These are phyloP conservation scores for Hymenoscyphus occultus DNA, from an alignment of 2,329 filamentous ascomycete species.

Conservation along the genomic window DNA sequence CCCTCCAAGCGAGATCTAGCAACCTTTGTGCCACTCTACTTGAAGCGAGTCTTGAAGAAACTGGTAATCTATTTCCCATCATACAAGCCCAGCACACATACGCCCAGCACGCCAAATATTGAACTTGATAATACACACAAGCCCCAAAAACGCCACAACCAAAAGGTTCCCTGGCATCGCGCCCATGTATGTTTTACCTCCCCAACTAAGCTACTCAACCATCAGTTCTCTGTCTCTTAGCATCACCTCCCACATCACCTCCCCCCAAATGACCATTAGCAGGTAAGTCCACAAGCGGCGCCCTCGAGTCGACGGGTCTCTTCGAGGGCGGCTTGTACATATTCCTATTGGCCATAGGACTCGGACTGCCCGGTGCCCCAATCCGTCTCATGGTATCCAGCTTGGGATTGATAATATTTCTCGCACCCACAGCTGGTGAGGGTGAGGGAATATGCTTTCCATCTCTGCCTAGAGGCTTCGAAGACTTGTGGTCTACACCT, in stretches of 20 bases:
- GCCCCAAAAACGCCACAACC: conserved; percentile 12
- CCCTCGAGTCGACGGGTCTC: conserved; percentile 29
- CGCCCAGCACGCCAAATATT: conserved; percentile 5
- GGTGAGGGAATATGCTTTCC: conserved; percentile 49
- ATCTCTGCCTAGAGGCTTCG: conserved; percentile 65
- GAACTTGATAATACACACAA: conserved; percentile 11
- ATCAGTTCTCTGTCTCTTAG: conserved; percentile 36
- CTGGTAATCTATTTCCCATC: not conserved
- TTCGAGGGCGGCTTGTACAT: conserved; percentile 57
- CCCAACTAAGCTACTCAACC: conserved; percentile 11
- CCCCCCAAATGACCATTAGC: conserved; percentile 29
- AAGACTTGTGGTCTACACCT: conserved; percentile 76
- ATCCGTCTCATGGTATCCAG: conserved; percentile 55
- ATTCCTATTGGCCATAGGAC: conserved; percentile 56
- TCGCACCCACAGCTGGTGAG: conserved; percentile 24
- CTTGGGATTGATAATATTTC: conserved; percentile 50
- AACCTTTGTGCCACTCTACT: not conserved
- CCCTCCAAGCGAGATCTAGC: not conserved
- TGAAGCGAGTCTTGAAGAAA: conserved; percentile 1
- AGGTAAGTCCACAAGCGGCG: conserved; percentile 32
- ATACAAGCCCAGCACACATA: conserved; percentile 2
- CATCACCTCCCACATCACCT: conserved; percentile 26
- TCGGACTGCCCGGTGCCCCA: conserved; percentile 53
- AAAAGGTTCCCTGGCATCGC: not conserved
- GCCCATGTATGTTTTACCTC: not conserved